Conservation (phyloP, 2,329 filamentous ascomycete species). For the Beauveria medogensis region DNA sequence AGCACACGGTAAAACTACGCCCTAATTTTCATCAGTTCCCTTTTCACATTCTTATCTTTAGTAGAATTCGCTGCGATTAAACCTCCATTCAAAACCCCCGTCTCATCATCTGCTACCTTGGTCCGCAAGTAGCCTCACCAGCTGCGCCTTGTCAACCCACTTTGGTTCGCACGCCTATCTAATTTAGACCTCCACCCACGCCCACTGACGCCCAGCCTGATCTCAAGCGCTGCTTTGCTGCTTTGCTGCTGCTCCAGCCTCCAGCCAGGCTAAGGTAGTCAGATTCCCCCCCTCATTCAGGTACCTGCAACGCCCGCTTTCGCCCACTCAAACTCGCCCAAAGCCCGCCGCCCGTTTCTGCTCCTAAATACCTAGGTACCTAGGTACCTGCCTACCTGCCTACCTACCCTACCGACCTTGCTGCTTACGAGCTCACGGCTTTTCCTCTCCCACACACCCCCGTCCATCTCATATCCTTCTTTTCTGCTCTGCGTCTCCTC, state of each 20-base stretch:
- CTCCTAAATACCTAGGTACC: background rate
- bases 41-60: background rate
- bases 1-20: background rate
- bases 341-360: background rate
- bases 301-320: no score
- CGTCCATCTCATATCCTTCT: background rate
- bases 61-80: background rate
- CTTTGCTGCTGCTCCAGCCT: background rate
- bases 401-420: background rate
- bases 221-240: background rate
- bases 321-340: no score
- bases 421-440: conserved; percentile 8
- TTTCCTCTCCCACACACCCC: conserved; percentile 8
- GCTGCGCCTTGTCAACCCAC: conserved; percentile 1
- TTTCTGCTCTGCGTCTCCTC: conserved; percentile 11
- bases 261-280: no score
- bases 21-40: background rate
- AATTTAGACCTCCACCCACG: background rate
- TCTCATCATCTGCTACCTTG: background rate
- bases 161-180: background rate
- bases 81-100: background rate
- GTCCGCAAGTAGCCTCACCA: background rate
- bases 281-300: no score
- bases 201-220: background rate
- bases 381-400: background rate